These are phyloP conservation scores for Daedaleopsis sinensis DNA, from an alignment of 768 basidiomycete genomes.

Conservation along the genomic window DNA sequence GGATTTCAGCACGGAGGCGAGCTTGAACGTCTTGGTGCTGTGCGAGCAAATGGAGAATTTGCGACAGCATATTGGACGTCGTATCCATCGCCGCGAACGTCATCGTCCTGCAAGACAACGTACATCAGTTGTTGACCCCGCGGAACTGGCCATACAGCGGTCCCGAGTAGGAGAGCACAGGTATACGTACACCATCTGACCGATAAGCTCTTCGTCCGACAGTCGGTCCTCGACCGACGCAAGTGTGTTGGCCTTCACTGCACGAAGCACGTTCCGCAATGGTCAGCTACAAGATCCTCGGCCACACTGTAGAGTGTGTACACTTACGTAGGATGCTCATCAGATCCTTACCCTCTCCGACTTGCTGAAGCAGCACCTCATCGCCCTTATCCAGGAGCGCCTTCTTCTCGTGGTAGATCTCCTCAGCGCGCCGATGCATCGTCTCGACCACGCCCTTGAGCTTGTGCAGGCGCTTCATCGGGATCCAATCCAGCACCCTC, in stretches of 20 bases:
- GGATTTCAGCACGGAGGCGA: constrained; percentile 19
- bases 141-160: background rate
- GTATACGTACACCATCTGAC: constrained; percentile 30
- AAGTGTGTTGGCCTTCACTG: constrained; percentile 28
- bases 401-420: constrained; percentile 44
- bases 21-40: constrained; percentile 18
- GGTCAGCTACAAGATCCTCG: background rate
- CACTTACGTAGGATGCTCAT: constrained; percentile 40
- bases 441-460: constrained; percentile 50
- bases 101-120: constrained; percentile 12
- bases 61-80: constrained; percentile 24
- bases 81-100: constrained; percentile 26
- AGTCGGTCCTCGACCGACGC: constrained; percentile 25
- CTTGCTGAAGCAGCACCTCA: constrained; percentile 28
- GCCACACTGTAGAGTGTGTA: background rate
- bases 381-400: constrained; percentile 29
- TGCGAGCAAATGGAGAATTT: constrained; percentile 21
- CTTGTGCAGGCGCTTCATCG: constrained; percentile 42
- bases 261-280: background rate
- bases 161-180: background rate
- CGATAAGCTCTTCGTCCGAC: constrained; percentile 30
- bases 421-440: constrained; percentile 46
- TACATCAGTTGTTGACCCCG: background rate
- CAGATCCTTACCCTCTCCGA: constrained; percentile 46
- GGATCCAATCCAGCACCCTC: constrained; percentile 44